Evolutionary conservation across 2,329 filamentous ascomycete genomes (phyloP).

Genomic region (Aspergillus pseudonomiae): DNA sequence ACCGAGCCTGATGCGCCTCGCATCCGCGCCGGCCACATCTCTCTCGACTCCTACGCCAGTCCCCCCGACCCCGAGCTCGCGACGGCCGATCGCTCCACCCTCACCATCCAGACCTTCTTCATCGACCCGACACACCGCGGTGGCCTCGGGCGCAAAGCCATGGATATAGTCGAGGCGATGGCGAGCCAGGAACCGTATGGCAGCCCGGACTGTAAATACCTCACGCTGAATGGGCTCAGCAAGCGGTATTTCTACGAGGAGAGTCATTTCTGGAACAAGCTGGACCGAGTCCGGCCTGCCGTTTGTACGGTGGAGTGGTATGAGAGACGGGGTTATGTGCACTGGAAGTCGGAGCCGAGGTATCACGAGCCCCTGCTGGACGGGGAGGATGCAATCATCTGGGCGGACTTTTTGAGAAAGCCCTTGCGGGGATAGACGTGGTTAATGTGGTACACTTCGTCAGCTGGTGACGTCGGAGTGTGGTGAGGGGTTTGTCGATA

Average conservation of each 20-base stretch:
- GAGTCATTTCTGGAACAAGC: conserved; percentile 16
- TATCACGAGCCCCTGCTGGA: conserved; percentile 17
- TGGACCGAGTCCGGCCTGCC: conserved; percentile 10
- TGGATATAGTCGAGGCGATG: conserved; percentile 25
- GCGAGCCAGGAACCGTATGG: conserved; percentile 24
- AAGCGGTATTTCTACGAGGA: conserved; percentile 29
- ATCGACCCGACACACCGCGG: conserved; percentile 27
- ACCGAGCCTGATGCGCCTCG: not conserved
- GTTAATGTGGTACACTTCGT: not conserved
- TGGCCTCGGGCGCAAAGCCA: conserved; percentile 21
- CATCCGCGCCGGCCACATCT: conserved; percentile 31
- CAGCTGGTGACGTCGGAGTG: not conserved
- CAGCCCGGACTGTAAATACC: conserved; percentile 14
- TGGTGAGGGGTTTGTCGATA: not conserved
- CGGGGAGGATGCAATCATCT: conserved; percentile 10
- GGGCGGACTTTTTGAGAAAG: conserved; percentile 32
- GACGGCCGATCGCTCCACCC: conserved; percentile 18
- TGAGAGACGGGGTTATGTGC: conserved; percentile 28
- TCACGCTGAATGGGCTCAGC: conserved; percentile 23
- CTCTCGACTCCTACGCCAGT: conserved; percentile 27
- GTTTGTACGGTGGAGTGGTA: conserved; percentile 31
- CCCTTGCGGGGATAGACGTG: not conserved
- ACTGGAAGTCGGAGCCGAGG: conserved; percentile 30
- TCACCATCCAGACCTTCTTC: conserved; percentile 31
- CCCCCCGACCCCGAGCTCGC: conserved; percentile 18